phyloP scores from a whole-genome alignment of 2,329 filamentous ascomycete genomes.

The Fusarium setosum region DNA sequence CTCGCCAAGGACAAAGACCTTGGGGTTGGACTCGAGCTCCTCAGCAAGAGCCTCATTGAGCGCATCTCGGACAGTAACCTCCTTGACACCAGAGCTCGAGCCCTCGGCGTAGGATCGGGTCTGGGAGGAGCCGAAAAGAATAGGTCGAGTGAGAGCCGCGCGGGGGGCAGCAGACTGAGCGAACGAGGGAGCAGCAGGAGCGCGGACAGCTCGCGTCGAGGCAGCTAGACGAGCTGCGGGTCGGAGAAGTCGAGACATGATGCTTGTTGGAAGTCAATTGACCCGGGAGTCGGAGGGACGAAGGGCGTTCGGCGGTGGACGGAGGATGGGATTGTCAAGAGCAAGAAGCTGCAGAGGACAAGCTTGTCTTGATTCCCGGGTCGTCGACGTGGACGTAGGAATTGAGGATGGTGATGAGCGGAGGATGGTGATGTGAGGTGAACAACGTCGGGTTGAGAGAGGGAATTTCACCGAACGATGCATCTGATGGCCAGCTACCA shows the following conservation, averaged over 20 bases:
- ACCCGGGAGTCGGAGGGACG: slow-evolving; percentile 30
- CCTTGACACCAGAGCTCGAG: slow-evolving; percentile 73
- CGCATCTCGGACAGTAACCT: slow-evolving; percentile 96
- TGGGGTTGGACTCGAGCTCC: slow-evolving; percentile 93
- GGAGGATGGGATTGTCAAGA: slow-evolving; percentile 23
- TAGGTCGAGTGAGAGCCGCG: slow-evolving; percentile 51
- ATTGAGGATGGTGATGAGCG: slow-evolving; percentile 37
- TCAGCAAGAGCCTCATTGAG: slow-evolving; percentile 98
- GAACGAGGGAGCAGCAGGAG: slow-evolving; percentile 50
- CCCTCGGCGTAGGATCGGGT: slow-evolving; percentile 67
- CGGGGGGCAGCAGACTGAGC: slow-evolving; percentile 53
- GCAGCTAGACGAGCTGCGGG: slow-evolving; percentile 61
- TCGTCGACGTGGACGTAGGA: slow-evolving; percentile 42
- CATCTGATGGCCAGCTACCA: slow-evolving; percentile 41
- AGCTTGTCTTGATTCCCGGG: slow-evolving; percentile 40
- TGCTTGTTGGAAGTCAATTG: slow-evolving; percentile 42
- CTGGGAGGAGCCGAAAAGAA: slow-evolving; percentile 56
- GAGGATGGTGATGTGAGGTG: slow-evolving; percentile 42
- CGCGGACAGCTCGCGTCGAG: slow-evolving; percentile 52
- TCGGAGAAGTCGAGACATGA: slow-evolving; percentile 64
- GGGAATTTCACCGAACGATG: slow-evolving; percentile 46
- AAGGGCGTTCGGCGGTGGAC: slow-evolving; percentile 22
- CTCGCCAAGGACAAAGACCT: slow-evolving; percentile 96
- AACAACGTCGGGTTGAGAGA: slow-evolving; percentile 44
- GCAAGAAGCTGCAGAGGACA: slow-evolving; percentile 37